Percentiles rank a stretch among this genome's conserved stretches.
phyloP scores from a whole-genome alignment of 192 early-diverging fungal species.

The Rhizophagus prolifer region DNA sequence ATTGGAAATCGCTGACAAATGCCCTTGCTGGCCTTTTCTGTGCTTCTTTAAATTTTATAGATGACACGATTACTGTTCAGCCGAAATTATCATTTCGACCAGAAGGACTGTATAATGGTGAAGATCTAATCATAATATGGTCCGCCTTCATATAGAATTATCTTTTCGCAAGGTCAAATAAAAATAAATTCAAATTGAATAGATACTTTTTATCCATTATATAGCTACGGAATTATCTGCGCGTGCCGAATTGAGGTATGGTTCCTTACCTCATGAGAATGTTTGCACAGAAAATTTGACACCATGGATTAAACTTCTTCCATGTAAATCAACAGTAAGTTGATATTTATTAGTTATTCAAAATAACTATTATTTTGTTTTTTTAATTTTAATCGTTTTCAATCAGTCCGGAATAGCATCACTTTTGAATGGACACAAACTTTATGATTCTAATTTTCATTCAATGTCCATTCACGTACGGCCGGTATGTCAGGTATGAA shows the following conservation, averaged over 20 bases:
- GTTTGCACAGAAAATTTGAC: conserved; percentile 99
- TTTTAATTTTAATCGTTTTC: background rate
- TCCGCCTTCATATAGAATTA: background rate
- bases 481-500: conserved; percentile 47
- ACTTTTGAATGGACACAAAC: conserved; percentile 85
- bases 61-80: conserved; percentile 68
- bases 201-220: background rate
- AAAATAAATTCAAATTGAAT: conserved; percentile 5
- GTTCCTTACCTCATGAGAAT: conserved; percentile 83
- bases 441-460: conserved; percentile 90
- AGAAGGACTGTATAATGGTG: conserved; percentile 43
- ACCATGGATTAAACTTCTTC: conserved; percentile 94
- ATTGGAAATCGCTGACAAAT: conserved; percentile 89
- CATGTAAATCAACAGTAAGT: conserved; percentile 73
- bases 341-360: background rate
- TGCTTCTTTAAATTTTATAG: conserved; percentile 94
- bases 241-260: conserved; percentile 62
- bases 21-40: conserved; percentile 93
- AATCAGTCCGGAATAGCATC: conserved; percentile 77
- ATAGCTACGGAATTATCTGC: conserved; percentile 20
- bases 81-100: conserved; percentile 55
- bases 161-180: background rate
- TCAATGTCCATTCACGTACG: conserved; percentile 80
- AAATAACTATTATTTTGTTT: background rate
- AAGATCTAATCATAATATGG: conserved; percentile 7